Conservation (phyloP, 768 basidiomycete species). For the Candolleomyces aberdarensis region DNA sequence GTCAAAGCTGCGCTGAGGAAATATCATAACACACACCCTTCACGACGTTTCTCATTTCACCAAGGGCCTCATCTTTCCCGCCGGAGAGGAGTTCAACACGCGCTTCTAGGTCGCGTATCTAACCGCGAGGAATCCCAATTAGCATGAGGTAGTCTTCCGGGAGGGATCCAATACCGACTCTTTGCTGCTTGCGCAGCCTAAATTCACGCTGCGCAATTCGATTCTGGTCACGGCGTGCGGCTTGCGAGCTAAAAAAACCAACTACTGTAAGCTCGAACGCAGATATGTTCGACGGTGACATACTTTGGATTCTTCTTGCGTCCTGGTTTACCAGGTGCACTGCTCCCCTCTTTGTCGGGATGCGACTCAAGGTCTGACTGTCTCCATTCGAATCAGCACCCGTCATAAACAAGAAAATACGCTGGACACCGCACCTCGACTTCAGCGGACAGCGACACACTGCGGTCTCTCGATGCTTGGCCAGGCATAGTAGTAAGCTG, state of each 20-base stretch:
- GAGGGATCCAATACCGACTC: conserved; percentile 37
- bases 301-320: conserved; percentile 91
- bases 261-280: conserved; percentile 12
- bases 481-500: conserved; percentile 43
- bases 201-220: conserved; percentile 94
- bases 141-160: background rate
- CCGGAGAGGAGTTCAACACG: conserved; percentile 93
- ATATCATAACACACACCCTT: conserved; percentile 46
- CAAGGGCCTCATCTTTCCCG: conserved; percentile 84
- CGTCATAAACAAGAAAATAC: background rate
- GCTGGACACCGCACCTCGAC: conserved; percentile 39
- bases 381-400: conserved; percentile 24
- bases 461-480: conserved; percentile 51
- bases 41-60: conserved; percentile 78
- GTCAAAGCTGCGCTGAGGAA: conserved; percentile 6
- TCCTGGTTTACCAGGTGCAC: conserved; percentile 60
- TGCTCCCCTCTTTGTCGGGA: conserved; percentile 25
- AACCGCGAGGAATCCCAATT: conserved; percentile 4
- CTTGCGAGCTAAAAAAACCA: conserved; percentile 63
- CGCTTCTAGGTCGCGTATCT: conserved; percentile 96
- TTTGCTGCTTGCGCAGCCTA: conserved; percentile 86
- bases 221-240: conserved; percentile 85
- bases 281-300: conserved; percentile 17
- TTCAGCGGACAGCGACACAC: conserved; percentile 52
- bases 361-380: conserved; percentile 71